phyloP scores from a whole-genome alignment of 805 yeast genomes.

The Wickerhamiella qilinensis region DNA sequence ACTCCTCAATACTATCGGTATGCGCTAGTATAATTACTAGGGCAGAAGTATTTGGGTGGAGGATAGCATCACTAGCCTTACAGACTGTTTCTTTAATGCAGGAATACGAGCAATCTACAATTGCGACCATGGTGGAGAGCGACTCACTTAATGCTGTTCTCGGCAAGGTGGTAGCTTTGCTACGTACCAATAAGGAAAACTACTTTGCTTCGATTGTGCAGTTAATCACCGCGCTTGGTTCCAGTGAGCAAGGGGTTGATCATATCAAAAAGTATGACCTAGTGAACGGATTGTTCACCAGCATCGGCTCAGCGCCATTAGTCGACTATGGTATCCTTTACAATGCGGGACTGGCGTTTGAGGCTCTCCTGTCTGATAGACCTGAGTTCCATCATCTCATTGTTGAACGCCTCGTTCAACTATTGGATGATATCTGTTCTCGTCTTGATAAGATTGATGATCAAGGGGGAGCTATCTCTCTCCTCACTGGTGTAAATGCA shows the following conservation, averaged over 20 bases:
- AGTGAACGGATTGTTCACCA: background rate
- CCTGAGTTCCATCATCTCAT: background rate
- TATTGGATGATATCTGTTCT: background rate
- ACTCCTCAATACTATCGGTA: conserved; percentile 3
- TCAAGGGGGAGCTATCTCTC: background rate
- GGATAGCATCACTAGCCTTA: conserved; percentile 2
- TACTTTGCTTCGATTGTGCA: conserved; percentile 4
- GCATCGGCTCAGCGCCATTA: background rate
- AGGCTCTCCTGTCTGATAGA: background rate
- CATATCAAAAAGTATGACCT: background rate
- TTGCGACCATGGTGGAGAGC: background rate
- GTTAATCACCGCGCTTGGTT: conserved; percentile 2
- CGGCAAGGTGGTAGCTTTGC: background rate
- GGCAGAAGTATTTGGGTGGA: conserved; percentile 3
- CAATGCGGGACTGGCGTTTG: conserved; percentile 3
- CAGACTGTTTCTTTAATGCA: conserved; percentile 3
- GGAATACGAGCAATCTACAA: conserved; percentile 2
- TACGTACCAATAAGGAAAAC: background rate
- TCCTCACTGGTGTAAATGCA: background rate
- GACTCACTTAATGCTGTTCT: background rate
- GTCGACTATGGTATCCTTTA: conserved; percentile 3
- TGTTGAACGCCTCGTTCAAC: background rate
- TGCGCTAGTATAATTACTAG: conserved; percentile 1
- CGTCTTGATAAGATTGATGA: background rate
- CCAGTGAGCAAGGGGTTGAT: conserved; percentile 1